Conservation (phyloP, 345 rosid species). For the Populus deltoides region DNA sequence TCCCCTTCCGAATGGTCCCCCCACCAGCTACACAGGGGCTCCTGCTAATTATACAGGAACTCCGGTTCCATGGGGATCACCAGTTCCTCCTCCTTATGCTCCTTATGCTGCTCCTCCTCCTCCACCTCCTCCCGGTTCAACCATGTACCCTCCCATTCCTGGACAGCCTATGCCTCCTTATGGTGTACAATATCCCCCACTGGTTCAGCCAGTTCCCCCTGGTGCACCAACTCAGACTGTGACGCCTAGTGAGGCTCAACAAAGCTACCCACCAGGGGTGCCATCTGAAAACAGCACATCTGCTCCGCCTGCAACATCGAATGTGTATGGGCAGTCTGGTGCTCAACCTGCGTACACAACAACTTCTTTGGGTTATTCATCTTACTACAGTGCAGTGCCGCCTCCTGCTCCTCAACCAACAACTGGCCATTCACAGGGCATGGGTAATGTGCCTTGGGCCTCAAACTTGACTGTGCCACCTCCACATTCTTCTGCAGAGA, state of each 20-base stretch:
- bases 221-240: conserved; percentile 50
- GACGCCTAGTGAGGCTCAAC: conserved; percentile 65
- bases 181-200: conserved; percentile 74
- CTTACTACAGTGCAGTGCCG: conserved; percentile 77
- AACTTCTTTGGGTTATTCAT: conserved; percentile 53
- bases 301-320: conserved; percentile 49
- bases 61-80: conserved; percentile 94
- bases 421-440: conserved; percentile 52
- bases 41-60: conserved; percentile 23
- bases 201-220: conserved; percentile 64
- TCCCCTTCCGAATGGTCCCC: conserved; percentile 54
- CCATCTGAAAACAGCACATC: conserved; percentile 62
- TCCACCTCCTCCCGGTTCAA: conserved; percentile 71
- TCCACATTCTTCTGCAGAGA: conserved; percentile 36
- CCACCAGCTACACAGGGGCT: conserved; percentile 49
- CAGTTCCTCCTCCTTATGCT: conserved; percentile 69
- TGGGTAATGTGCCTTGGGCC: conserved; percentile 75
- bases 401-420: conserved; percentile 52
- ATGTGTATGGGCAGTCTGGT: conserved; percentile 46
- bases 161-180: conserved; percentile 94
- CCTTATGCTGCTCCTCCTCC: conserved; percentile 65
- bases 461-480: conserved; percentile 20
- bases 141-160: conserved; percentile 61
- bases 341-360: conserved; percentile 58
- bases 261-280: conserved; percentile 86